These are phyloP conservation scores for Prunus mume DNA, from an alignment of 306 rosid species.

Conservation along the genomic window DNA sequence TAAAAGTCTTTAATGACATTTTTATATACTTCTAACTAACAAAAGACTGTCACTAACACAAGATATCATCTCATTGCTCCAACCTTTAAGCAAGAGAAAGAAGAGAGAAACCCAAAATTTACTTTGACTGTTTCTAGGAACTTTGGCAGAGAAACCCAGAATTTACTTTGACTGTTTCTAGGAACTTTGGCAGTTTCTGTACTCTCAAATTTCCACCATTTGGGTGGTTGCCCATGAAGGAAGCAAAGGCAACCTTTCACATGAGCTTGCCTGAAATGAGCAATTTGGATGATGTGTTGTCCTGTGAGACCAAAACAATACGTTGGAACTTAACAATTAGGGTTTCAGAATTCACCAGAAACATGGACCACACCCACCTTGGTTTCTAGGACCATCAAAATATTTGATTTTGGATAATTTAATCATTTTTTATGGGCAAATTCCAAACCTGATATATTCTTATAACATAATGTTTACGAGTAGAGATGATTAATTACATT, in stretches of 20 bases:
- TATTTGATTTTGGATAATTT: not conserved
- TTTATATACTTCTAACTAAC: too few species aligned
- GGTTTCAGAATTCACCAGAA: slow-evolving; percentile 6
- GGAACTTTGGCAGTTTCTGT: not conserved
- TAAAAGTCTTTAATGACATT: too few species aligned
- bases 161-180: not conserved
- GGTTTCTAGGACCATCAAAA: not conserved
- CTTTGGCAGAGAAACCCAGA: not conserved
- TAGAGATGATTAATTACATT: not conserved
- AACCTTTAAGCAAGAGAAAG: not conserved
- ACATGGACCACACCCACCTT: not conserved
- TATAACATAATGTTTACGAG: not conserved
- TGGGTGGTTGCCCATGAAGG: not conserved
- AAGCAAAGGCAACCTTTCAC: not conserved
- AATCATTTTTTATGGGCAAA: not conserved
- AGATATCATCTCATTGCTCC: not conserved
- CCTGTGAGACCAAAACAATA: not conserved
- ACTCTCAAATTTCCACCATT: not conserved
- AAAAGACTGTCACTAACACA: too few species aligned
- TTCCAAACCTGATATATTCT: not conserved
- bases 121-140: not conserved
- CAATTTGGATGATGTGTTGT: not conserved
- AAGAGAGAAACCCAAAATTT: not conserved
- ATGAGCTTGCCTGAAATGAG: not conserved
- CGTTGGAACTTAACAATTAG: not conserved